These are phyloP conservation scores for Wallemia ichthyophaga DNA, from an alignment of 1,284 basidiomycete genomes.

Conservation along the genomic window DNA sequence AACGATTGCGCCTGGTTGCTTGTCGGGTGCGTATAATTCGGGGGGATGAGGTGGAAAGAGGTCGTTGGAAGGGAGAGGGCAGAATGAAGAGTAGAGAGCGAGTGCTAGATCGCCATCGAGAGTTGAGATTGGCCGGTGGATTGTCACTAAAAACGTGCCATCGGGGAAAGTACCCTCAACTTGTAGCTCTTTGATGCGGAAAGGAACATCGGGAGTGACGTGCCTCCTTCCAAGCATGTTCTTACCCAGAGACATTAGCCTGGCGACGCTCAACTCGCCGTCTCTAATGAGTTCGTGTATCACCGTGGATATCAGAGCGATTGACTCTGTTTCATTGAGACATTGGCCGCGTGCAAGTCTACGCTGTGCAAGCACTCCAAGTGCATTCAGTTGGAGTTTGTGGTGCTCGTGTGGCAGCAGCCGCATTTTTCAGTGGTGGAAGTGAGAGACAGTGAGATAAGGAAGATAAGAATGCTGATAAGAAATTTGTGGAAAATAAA, in stretches of 20 bases:
- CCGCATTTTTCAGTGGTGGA: slow-evolving; percentile 5
- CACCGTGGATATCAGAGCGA: slow-evolving; percentile 63
- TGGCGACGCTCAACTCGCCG: slow-evolving; percentile 55
- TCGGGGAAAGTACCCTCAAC: slow-evolving; percentile 72
- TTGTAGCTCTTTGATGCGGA: slow-evolving; percentile 36
- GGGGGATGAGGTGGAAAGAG: slow-evolving; percentile 29
- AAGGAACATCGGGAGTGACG: slow-evolving; percentile 41
- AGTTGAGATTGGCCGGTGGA: slow-evolving; percentile 73
- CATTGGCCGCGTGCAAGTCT: slow-evolving; percentile 66
- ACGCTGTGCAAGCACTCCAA: slow-evolving; percentile 68
- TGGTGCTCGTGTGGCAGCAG: slow-evolving; percentile 13
- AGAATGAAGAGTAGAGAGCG: slow-evolving; percentile 74
- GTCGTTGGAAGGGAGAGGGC: slow-evolving; percentile 40
- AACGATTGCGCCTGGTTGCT: slow-evolving; percentile 42
- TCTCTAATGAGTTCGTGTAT: slow-evolving; percentile 88
- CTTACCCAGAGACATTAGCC: slow-evolving; percentile 79
- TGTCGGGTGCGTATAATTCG: slow-evolving; percentile 23
- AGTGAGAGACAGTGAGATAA: background rate
- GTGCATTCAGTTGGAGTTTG: slow-evolving; percentile 23
- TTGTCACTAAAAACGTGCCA: slow-evolving; percentile 73
- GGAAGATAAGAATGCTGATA: background rate
- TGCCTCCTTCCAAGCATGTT: slow-evolving; percentile 60
- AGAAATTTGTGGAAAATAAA: too few species aligned
- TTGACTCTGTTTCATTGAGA: slow-evolving; percentile 63
- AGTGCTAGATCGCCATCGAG: slow-evolving; percentile 42